A percentile compares a stretch with the other conserved stretches of the same genome.
Evolutionary conservation across 768 basidiomycete genomes (phyloP).

Genomic region (Hypholoma sublateritium): DNA sequence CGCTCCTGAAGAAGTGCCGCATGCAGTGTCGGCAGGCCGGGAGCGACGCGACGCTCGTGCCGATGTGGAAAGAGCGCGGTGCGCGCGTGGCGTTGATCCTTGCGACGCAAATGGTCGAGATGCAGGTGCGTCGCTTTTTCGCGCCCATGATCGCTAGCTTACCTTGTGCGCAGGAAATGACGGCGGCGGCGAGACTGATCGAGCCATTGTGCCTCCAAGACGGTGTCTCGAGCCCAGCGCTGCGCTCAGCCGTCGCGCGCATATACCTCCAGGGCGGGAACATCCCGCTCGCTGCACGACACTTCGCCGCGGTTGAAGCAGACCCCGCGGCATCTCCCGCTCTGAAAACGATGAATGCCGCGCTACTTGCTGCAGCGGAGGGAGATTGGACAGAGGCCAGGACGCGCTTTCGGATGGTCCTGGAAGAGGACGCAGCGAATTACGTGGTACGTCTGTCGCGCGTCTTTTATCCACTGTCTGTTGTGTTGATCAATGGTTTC

Average conservation of each 20-base stretch:
- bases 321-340: conserved; percentile 43
- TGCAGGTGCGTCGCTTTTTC: conserved; percentile 54
- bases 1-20: conserved; percentile 63
- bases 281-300: conserved; percentile 53
- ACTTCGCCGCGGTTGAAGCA: conserved; percentile 52
- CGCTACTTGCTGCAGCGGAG: conserved; percentile 62
- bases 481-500: not conserved
- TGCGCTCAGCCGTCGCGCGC: conserved; percentile 70
- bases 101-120: conserved; percentile 80
- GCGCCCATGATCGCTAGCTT: not conserved
- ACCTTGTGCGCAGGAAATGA: conserved; percentile 52
- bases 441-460: conserved; percentile 45
- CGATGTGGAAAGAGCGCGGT: conserved; percentile 85
- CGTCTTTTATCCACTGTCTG: not conserved
- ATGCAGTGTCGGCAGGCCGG: conserved; percentile 41
- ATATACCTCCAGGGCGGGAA: conserved; percentile 77
- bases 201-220: conserved; percentile 59
- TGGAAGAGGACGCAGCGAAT: conserved; percentile 58
- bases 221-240: conserved; percentile 43
- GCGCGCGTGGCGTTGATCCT: conserved; percentile 75
- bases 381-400: conserved; percentile 68
- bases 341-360: conserved; percentile 61
- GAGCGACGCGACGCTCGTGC: conserved; percentile 35
- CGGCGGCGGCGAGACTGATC: conserved; percentile 66
- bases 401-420: conserved; percentile 38